Conservation (phyloP, 352 stramenopile species). For the Globisporangium echinulatum region DNA sequence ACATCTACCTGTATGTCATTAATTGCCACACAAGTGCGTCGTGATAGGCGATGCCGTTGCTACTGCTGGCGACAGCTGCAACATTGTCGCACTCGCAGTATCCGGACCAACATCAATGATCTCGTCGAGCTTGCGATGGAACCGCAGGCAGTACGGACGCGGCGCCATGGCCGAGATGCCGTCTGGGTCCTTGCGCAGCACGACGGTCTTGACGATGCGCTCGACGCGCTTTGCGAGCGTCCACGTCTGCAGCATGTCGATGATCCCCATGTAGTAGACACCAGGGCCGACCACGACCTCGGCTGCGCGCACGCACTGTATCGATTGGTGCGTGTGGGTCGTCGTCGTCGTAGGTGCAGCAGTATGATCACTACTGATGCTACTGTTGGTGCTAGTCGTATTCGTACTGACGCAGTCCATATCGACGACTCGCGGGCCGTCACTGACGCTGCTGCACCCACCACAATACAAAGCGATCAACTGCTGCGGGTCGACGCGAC, state of each 20-base stretch:
- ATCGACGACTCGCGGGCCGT: no score
- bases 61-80: no score
- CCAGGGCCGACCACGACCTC: conserved; percentile 77
- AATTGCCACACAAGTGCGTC: no score
- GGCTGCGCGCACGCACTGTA: conserved; percentile 49
- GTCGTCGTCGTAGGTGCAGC: neutral
- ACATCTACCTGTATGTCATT: no score
- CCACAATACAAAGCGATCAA: neutral
- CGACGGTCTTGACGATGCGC: conserved; percentile 59
- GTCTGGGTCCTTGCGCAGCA: conserved; percentile 57
- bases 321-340: conserved; percentile 43
- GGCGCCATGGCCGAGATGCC: conserved; percentile 78
- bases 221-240: conserved; percentile 65
- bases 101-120: conserved; percentile 66
- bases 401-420: no score
- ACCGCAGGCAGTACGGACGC: conserved; percentile 54
- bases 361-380: no score
- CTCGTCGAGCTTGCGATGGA: conserved; percentile 67
- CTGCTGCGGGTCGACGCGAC: conserved; percentile 62
- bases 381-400: no score
- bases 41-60: no score
- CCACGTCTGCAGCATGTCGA: conserved; percentile 86
- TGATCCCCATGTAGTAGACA: conserved; percentile 85
- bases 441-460: no score
- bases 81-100: conserved; percentile 7